Base-by-base conservation (phyloP, 257 asterid species). In the Haberlea rhodopensis region DNA sequence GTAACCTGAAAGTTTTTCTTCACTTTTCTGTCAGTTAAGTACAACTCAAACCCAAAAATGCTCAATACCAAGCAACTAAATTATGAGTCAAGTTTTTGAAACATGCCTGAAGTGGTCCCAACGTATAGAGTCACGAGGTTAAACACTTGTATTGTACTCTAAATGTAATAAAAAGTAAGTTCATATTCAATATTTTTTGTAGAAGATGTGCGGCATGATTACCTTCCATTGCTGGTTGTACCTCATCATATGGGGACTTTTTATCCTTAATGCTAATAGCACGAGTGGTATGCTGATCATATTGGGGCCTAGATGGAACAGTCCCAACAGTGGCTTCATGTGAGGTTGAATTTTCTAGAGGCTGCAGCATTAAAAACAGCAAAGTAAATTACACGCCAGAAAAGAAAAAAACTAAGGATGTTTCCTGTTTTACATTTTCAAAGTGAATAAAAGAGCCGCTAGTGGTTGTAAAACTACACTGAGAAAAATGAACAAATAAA, bases 291-390 rank as follows among this genome's bases (percentile, higher is more conserved):
- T 68, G 78, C 75, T 76, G 80, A 63, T 73, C 82, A 66, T 79
- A 82, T 59, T 60, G 85, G 57, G 70, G 83, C 72, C 79, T 86
- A 69, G 99, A 83, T 48, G 95, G 96, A 80, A 87, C 89, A 37
- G 97, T 87, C 66, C 75, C 78, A 61, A 75, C 81, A 74, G 79
- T 75, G 73, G 80, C 83, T 66, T 81, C 91, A 15, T 61, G 80
- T 73, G 83, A 73, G 54, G 76, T 63, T 58, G 79, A 63, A 75
- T 73, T 79, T 60, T 78, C 89, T 57, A 66, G 40, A 7, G 45
- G 73, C 89, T 87, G 77, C 68, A 77, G 69, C 58, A 61, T 18
- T 25, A 19, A 16, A 45, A 65, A 70, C 29, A 67, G 48, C 58
- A 60, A 60, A 53, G 54, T 63, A 57, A 48, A 51, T 32, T 5